phyloP scores from a whole-genome alignment of 345 rosid species.

The Eucalyptus leucophloia region DNA sequence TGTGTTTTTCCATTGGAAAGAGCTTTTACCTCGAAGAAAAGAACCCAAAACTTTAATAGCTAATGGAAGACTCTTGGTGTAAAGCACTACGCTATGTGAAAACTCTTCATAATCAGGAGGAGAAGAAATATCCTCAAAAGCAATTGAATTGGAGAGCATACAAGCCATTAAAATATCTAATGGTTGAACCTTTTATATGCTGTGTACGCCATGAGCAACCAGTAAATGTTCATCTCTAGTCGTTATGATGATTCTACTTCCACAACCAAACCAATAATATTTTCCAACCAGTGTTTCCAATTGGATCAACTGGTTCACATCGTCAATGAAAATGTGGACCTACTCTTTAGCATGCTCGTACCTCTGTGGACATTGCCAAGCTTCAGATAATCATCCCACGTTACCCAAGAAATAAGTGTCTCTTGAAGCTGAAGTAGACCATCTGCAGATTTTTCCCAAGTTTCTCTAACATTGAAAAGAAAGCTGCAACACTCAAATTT shows the following conservation, averaged over 20 bases:
- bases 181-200: neutral
- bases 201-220: neutral
- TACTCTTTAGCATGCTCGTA: neutral
- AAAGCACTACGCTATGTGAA: neutral
- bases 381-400: neutral
- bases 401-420: neutral
- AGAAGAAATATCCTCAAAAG: neutral
- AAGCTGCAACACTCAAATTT: conserved; percentile 16
- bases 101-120: neutral
- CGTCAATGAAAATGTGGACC: conserved; percentile 2
- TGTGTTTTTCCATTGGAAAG: neutral
- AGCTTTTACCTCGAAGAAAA: neutral
- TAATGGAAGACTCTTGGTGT: neutral
- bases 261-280: neutral
- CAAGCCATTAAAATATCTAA: neutral
- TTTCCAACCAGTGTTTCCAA: neutral
- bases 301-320: neutral
- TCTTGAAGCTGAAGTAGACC: neutral
- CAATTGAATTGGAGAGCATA: neutral
- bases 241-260: conserved; percentile 9
- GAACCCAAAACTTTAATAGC: neutral
- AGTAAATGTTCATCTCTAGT: conserved; percentile 1
- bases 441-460: neutral
- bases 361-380: neutral
- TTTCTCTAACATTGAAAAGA: conserved; percentile 18